phyloP scores from a whole-genome alignment of 2,329 filamentous ascomycete genomes.

The Blastomyces emzantsi region DNA sequence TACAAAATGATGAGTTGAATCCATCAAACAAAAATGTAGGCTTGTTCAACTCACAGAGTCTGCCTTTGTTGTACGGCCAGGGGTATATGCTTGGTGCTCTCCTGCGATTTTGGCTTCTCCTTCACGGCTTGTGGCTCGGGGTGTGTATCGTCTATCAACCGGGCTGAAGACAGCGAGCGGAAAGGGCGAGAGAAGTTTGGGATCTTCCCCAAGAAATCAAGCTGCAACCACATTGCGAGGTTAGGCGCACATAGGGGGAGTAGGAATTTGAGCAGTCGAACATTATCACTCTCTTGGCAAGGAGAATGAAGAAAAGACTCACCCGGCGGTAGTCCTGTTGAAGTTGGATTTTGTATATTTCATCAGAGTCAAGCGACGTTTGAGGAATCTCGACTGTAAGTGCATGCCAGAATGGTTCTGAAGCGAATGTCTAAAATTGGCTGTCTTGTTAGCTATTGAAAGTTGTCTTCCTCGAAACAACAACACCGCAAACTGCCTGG shows the following conservation, averaged over 20 bases:
- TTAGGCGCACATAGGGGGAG: not conserved
- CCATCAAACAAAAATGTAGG: not conserved
- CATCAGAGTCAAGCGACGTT: not conserved
- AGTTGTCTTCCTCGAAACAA: not conserved
- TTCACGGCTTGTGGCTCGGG: not conserved
- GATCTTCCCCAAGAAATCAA: not conserved
- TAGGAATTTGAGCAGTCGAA: not conserved
- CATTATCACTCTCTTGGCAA: not conserved
- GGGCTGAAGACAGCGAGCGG: not conserved
- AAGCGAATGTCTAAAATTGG: not conserved
- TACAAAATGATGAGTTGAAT: not conserved
- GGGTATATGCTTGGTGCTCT: not conserved
- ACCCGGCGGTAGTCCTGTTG: not conserved
- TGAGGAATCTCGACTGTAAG: not conserved
- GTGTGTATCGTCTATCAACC: not conserved
- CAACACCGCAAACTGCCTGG: not conserved
- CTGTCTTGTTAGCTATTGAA: not conserved
- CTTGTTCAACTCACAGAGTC: not conserved
- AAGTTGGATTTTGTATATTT: not conserved
- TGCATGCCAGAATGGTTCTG: not conserved
- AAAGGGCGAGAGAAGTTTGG: conserved; percentile 5
- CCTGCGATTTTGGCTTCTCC: too few relatives aligned
- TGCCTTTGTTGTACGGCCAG: not conserved
- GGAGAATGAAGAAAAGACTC: not conserved
- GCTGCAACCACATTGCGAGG: not conserved